Conservation (phyloP, 2,329 filamentous ascomycete species). For the Lasiodiplodia gonubiensis region DNA sequence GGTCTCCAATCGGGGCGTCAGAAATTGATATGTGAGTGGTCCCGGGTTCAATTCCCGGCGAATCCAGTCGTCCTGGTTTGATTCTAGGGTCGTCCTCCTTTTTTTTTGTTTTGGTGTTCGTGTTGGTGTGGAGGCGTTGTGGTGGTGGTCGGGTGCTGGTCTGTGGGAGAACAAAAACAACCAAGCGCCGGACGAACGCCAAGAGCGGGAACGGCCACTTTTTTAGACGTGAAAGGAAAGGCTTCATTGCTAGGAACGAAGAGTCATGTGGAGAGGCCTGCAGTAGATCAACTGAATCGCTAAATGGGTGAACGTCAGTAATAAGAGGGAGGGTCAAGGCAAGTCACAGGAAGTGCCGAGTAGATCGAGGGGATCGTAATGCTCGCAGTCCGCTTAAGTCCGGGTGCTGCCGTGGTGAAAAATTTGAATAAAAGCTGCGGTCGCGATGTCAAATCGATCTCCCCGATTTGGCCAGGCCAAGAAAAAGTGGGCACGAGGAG, state of each 20-base stretch:
- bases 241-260: background rate
- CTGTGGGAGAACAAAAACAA: conserved; percentile 6
- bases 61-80: conserved; percentile 6
- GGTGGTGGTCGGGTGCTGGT: background rate
- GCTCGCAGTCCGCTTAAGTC: background rate
- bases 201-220: background rate
- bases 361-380: background rate
- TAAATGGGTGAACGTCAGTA: background rate
- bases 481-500: conserved; percentile 3
- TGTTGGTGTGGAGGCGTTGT: background rate
- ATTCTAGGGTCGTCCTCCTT: background rate
- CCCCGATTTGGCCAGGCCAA: background rate
- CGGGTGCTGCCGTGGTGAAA: background rate
- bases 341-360: background rate
- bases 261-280: background rate
- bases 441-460: background rate
- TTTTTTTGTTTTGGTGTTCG: background rate
- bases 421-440: background rate
- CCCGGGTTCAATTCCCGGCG: conserved; percentile 20
- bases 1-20: background rate
- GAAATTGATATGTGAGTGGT: background rate
- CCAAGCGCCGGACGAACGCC: background rate
- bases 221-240: background rate
- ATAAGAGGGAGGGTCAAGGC: background rate
- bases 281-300: background rate